These are phyloP conservation scores for Pochonia chlamydosporia DNA, from an alignment of 2,329 filamentous ascomycete genomes.

Conservation along the genomic window DNA sequence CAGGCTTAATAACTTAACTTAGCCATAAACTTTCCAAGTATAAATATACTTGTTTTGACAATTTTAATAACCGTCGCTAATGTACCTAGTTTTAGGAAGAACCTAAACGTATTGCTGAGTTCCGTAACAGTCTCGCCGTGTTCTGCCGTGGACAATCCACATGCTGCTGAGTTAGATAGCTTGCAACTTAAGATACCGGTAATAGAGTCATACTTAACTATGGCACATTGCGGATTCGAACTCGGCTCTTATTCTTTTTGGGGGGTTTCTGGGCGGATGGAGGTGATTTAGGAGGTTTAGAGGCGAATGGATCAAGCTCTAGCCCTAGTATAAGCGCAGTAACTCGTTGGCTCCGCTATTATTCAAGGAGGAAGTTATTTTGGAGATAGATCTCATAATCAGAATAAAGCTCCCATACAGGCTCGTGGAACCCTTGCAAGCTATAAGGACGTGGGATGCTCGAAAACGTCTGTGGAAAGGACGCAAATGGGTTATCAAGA, in stretches of 20 bases:
- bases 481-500: not conserved
- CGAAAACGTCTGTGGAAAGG: not conserved
- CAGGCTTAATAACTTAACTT: too few species aligned
- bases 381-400: not conserved
- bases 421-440: not conserved
- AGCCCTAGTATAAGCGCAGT: not conserved
- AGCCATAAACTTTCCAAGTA: too few species aligned
- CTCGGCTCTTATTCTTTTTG: not conserved
- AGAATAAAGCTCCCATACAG: not conserved
- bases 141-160: too few species aligned
- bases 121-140: too few species aligned
- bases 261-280: not conserved
- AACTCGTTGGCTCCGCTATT: not conserved
- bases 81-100: too few species aligned
- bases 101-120: too few species aligned
- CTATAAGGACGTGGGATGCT: not conserved
- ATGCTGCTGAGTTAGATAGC: too few species aligned
- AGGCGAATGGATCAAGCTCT: not conserved
- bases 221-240: not conserved
- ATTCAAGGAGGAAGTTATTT: not conserved
- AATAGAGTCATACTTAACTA: too few species aligned
- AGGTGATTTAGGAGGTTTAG: not conserved
- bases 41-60: too few species aligned
- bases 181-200: too few species aligned
- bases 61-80: too few species aligned